Base-by-base conservation (phyloP, 495 filamentous ascomycete genomes). In the Parachaetomium inaequale region DNA sequence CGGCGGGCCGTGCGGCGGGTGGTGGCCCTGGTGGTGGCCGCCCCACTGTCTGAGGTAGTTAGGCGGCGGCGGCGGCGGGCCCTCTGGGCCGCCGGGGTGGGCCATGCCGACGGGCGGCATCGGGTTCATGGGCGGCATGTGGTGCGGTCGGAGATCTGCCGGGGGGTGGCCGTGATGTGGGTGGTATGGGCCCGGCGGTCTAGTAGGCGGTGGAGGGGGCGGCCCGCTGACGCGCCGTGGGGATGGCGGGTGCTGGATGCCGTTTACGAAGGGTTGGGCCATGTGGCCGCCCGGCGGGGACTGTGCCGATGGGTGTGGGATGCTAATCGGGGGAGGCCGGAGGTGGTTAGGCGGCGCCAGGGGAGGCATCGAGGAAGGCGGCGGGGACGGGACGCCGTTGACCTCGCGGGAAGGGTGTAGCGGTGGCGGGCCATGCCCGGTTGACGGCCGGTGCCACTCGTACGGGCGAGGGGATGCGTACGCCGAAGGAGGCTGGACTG, bases 321-420 rank as follows among this genome's bases (percentile, higher is more conserved):
- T 60, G 32, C 42, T 62, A 29, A 78, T 73, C 10, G 75, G 72
- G 15, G 74, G 75, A 0, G 77, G 77, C 26, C 77, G 74, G 10
- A 81, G 72, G 55, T 74, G 74, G 26, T 74, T 74, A 51, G 74
- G 71, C 65, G 76, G 70, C 57, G 75, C 69, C 56, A 80, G 70
- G 46, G 78, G 64, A 55, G 79, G 63, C 46, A 78, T 78, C 34
- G 50, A 52, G 57, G 56, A 66, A 4, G 63, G 72, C 19, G 66
- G 65, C 3, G 68, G 76, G 23, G 76, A 71, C 5, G 75, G 73
- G 26, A 66, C 68, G 40, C 76, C 75, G 64, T 79, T 81, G 21
- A 80, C 69, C 21, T 79, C 68, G n/a, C 70, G 68, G n/a, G 42
- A 15, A 0, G 58, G 73, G 55, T 78, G 71, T 14, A 71, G 38